phyloP scores from a whole-genome alignment of 352 stramenopile species.

The Globisporangium emineosum region DNA sequence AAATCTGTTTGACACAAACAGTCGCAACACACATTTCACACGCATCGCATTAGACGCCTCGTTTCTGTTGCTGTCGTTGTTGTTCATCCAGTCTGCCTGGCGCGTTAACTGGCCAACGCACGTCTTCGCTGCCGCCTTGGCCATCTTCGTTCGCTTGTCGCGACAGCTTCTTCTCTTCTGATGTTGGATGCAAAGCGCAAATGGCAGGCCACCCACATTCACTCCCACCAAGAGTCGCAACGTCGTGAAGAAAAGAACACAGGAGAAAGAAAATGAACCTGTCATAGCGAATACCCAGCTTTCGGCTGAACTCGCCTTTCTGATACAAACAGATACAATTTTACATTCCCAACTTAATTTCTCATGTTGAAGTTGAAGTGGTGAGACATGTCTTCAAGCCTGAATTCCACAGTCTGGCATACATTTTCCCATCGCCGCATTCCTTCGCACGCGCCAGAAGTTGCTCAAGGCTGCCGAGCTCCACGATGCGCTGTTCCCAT shows the following conservation, averaged over 20 bases:
- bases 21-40: background rate
- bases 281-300: background rate
- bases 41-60: background rate
- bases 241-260: background rate
- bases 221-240: background rate
- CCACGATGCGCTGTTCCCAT: background rate
- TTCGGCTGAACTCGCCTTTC: background rate
- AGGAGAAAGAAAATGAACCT: background rate
- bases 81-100: background rate
- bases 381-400: conserved; percentile 2
- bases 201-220: background rate
- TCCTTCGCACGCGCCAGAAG: conserved; percentile 36
- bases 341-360: background rate
- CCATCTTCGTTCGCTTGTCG: background rate
- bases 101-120: background rate
- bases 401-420: too few relatives aligned
- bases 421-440: too few relatives aligned
- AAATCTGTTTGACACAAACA: conserved; percentile 19
- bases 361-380: background rate
- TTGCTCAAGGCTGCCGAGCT: conserved; percentile 81
- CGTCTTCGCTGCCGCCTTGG: background rate
- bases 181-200: conserved; percentile 1
- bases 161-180: background rate
- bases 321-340: background rate
- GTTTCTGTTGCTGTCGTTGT: background rate